phyloP scores from a whole-genome alignment of 257 asterid species.

The Solanum ossicruentum region DNA sequence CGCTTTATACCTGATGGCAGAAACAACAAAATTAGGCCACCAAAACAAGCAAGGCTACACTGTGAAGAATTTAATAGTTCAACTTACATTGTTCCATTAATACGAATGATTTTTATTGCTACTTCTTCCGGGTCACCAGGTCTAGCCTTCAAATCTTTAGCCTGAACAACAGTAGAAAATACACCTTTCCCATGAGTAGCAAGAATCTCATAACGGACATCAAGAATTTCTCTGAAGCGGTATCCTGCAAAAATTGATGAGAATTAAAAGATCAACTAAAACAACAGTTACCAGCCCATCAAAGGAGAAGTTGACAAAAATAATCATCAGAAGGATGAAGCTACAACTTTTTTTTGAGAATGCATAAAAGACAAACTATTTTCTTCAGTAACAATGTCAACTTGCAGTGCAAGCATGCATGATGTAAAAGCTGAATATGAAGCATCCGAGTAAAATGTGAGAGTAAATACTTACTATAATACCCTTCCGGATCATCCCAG shows the following conservation, averaged over 20 bases:
- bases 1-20: constrained; percentile 24
- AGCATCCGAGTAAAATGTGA: background rate
- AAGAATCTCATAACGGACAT: constrained; percentile 53
- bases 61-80: constrained; percentile 5
- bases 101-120: constrained; percentile 85
- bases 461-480: constrained; percentile 32
- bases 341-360: no score
- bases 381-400: no score
- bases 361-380: no score
- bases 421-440: no score
- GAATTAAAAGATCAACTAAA: background rate
- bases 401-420: background rate
- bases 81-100: constrained; percentile 70
- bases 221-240: constrained; percentile 85
- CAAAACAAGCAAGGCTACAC: background rate
- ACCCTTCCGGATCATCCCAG: constrained; percentile 52
- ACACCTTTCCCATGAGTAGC: no score
- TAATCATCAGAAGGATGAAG: background rate
- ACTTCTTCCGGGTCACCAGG: constrained; percentile 68
- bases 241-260: constrained; percentile 34
- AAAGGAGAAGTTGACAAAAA: background rate
- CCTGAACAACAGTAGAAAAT: constrained; percentile 18
- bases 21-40: background rate
- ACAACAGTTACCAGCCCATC: background rate
- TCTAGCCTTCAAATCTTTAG: constrained; percentile 80